Evolutionary conservation across 495 filamentous ascomycete genomes (phyloP).

Genomic region (Trichodelitschia bisporula): DNA sequence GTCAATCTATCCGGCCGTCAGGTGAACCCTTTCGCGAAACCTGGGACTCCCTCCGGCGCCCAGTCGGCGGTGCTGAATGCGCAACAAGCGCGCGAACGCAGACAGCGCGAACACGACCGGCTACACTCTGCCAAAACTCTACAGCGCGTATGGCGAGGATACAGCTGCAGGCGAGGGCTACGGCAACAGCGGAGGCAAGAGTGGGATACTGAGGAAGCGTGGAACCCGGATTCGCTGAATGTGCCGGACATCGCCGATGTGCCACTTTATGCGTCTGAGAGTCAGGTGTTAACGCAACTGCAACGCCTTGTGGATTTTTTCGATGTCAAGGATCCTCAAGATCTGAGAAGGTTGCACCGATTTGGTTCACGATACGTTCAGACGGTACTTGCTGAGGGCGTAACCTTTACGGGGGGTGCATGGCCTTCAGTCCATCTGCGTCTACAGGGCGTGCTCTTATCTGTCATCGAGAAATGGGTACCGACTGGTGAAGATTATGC

Average conservation of each 20-base stretch:
- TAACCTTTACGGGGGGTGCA: constrained; percentile 7
- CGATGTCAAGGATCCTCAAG: constrained; percentile 7
- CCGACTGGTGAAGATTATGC: no score
- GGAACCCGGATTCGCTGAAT: no score
- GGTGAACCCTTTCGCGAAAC: constrained; percentile 41
- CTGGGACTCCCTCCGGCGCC: constrained; percentile 24
- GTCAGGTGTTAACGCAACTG: constrained; percentile 19
- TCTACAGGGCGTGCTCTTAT: constrained; percentile 10
- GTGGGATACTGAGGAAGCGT: no score
- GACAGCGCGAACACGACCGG: constrained; percentile 62
- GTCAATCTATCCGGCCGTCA: constrained; percentile 84
- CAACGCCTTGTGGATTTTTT: constrained; percentile 15
- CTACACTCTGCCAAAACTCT: constrained; percentile 49
- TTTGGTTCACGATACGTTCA: constrained; percentile 13
- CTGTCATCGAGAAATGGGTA: constrained; percentile 8
- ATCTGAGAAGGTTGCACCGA: constrained; percentile 13
- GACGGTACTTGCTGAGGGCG: constrained; percentile 4
- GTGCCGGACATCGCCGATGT: no score
- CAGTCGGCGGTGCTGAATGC: constrained; percentile 64
- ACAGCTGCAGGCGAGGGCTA: constrained; percentile 34
- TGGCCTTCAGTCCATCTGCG: constrained; percentile 15
- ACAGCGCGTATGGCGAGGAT: constrained; percentile 67
- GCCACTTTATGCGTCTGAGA: constrained; percentile 24
- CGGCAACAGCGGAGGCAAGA: constrained; percentile 31
- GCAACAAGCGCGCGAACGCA: constrained; percentile 52